Base-by-base conservation (phyloP, 2,329 filamentous ascomycete genomes). In the Sordariomycetes sp. region DNA sequence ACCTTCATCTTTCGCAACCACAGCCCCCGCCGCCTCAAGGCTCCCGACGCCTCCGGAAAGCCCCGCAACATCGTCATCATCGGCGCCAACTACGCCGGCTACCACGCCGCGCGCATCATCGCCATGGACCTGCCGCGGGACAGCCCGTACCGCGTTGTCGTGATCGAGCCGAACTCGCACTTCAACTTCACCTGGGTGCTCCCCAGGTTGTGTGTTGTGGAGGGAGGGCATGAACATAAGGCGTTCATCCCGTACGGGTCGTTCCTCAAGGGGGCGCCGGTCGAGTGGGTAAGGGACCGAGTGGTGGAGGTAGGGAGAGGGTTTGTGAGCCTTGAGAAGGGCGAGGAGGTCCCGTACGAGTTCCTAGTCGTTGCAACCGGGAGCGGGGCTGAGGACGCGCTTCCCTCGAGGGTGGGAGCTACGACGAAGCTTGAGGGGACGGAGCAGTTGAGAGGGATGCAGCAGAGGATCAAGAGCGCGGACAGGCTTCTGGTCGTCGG, bases 171-270 rank as follows among this genome's bases (percentile, higher is more conserved):
- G 53, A 81, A 82, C 64, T 77, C 74, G 3, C 82, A 85, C 66
- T 82, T 85, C 66, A 78, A 85, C 61, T 83, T 80, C 63, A 79
- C 79, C 0, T 86, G 81, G 74, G 75, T 78, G 14, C 74, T 86
- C 43, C 83, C 83, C 0, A 75, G 83, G 3, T 83, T 79, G 65
- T 79, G 75, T 48, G 81, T 85, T 16, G 70, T 80, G 5, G 67
- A 72, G n/a, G 67, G 67, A 14, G 77, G 75, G 22, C 77, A 83
- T 53, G 82, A 85, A 61, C 67, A 79, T 59, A 80, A 80, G 63
- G 80, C 80, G 0, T 85, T 86, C 61, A 79, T 86, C 51, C 82
- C 83, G 0, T 86, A 84, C 60, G 74, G 73, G 0, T 69, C 69
- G 3, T 71, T 75, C 48, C 62, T 79, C 2, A 66, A 65, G 1